Evolutionary conservation across 2,329 filamentous ascomycete species (phyloP).

Genomic region (Fusarium papillatum): DNA sequence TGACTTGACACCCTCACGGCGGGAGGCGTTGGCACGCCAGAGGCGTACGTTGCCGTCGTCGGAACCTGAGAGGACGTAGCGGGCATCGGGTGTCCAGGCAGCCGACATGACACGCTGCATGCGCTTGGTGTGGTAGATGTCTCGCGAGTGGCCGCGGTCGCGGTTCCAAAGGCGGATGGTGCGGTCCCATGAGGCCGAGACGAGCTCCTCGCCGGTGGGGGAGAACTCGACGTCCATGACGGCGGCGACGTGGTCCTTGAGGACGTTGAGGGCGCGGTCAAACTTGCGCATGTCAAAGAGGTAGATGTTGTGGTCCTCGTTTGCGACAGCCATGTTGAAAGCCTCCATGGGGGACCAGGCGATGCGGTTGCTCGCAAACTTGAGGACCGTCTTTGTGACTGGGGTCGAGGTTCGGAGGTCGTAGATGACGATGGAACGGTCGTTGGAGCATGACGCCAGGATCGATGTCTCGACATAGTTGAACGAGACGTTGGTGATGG

Average conservation of each 20-base stretch:
- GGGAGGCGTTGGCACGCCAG: constrained; percentile 90
- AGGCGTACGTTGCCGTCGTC: constrained; percentile 92
- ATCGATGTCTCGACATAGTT: constrained; percentile 96
- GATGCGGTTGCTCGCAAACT: constrained; percentile 85
- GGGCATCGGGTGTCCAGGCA: constrained; percentile 88
- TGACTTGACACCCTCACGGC: constrained; percentile 87
- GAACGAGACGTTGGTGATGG: constrained; percentile 89
- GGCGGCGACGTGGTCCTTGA: constrained; percentile 90
- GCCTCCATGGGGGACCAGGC: constrained; percentile 98
- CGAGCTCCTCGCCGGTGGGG: constrained; percentile 93
- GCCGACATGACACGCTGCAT: constrained; percentile 96
- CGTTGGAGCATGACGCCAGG: constrained; percentile 86
- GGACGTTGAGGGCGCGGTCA: constrained; percentile 87
- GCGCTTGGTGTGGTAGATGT: constrained; percentile 97
- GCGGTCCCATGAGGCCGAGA: constrained; percentile 88
- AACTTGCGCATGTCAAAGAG: constrained; percentile 97
- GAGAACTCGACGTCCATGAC: constrained; percentile 98
- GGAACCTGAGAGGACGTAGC: constrained; percentile 90
- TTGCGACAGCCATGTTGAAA: constrained; percentile 94
- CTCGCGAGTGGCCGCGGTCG: constrained; percentile 85
- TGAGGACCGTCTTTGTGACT: constrained; percentile 84
- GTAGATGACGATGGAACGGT: constrained; percentile 90
- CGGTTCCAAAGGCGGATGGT: constrained; percentile 90
- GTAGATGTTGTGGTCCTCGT: constrained; percentile 91
- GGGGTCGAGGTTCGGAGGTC: constrained; percentile 91